A percentile compares a stretch with the other conserved stretches of the same genome.
These are phyloP conservation scores for Stenocarpella maydis DNA, from an alignment of 2,329 filamentous ascomycete genomes.

Conservation along the genomic window DNA sequence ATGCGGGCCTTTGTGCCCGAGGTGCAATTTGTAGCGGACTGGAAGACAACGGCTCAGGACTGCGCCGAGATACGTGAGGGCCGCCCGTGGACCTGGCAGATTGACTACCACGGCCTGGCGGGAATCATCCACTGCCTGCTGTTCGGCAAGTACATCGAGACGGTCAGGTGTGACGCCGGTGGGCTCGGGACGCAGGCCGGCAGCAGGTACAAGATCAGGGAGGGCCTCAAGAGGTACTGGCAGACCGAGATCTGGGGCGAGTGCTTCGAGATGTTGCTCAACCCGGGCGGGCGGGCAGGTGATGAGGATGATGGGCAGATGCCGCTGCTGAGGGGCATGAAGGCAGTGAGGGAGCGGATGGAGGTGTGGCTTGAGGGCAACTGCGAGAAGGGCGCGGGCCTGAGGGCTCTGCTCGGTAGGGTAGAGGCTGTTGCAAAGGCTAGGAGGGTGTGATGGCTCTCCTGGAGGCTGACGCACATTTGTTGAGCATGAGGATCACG, in stretches of 20 bases:
- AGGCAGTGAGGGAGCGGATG: constrained; percentile 76
- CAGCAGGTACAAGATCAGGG: constrained; percentile 80
- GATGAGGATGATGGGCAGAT: constrained; percentile 72
- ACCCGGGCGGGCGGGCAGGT: constrained; percentile 71
- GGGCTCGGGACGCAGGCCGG: constrained; percentile 62
- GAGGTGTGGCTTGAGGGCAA: constrained; percentile 83
- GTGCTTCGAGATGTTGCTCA: constrained; percentile 85
- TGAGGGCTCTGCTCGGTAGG: constrained; percentile 75
- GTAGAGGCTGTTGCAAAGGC: constrained; percentile 60
- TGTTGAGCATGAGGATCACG: constrained; percentile 13
- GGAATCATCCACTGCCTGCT: constrained; percentile 88
- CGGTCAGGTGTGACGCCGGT: constrained; percentile 63
- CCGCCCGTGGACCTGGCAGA: constrained; percentile 95
- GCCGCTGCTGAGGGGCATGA: constrained; percentile 78
- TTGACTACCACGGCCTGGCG: constrained; percentile 94
- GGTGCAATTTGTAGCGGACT: constrained; percentile 93
- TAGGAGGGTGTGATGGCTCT: constrained; percentile 39
- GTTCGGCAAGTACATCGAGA: constrained; percentile 96
- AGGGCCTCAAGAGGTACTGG: constrained; percentile 94
- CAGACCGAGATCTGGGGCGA: constrained; percentile 89
- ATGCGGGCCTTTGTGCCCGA: constrained; percentile 82
- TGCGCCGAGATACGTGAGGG: constrained; percentile 96
- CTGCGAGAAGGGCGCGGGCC: constrained; percentile 79
- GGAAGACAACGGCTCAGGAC: constrained; percentile 87
- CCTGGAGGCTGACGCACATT: not conserved